A percentile compares a stretch with the other conserved stretches of the same genome.
Conservation (phyloP, 2,329 filamentous ascomycete species). For the Colletotrichum lini region DNA sequence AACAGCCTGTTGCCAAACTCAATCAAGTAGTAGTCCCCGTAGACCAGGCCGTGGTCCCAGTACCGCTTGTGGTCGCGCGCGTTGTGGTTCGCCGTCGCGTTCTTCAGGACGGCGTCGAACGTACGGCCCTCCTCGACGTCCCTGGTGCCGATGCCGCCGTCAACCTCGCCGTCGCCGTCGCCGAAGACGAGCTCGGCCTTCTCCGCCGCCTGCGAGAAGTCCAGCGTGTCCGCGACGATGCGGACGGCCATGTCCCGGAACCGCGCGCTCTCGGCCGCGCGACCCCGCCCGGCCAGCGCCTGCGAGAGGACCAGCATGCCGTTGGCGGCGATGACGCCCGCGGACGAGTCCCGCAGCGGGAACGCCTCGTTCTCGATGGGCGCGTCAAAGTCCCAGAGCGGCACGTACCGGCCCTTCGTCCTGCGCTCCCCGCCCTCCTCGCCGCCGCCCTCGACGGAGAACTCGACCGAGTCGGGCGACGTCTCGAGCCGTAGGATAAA, state of each 20-base stretch:
- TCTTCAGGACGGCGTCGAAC: conserved; percentile 53
- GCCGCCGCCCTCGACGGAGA: conserved; percentile 42
- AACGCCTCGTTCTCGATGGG: conserved; percentile 51
- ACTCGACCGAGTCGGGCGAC: conserved; percentile 50
- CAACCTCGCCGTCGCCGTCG: background rate
- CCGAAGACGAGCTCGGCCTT: conserved; percentile 35
- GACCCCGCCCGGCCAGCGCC: conserved; percentile 45
- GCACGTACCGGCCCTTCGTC: conserved; percentile 48
- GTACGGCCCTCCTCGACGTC: conserved; percentile 39
- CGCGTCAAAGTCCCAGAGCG: conserved; percentile 64
- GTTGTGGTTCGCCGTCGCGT: conserved; percentile 55
- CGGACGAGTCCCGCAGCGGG: conserved; percentile 55
- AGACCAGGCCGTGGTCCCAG: conserved; percentile 60
- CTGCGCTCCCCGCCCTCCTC: background rate
- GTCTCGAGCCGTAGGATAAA: conserved; percentile 60
- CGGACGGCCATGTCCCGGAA: conserved; percentile 49
- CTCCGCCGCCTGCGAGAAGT: conserved; percentile 47
- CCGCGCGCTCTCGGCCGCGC: conserved; percentile 39
- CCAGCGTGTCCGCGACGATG: conserved; percentile 51
- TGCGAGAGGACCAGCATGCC: conserved; percentile 58
- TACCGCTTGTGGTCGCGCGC: conserved; percentile 49
- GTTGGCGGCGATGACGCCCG: conserved; percentile 58
- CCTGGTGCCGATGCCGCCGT: background rate
- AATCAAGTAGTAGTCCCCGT: conserved; percentile 64
- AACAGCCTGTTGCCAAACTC: conserved; percentile 62